A percentile compares a stretch with the other conserved stretches of the same genome.
These are phyloP conservation scores for Psilocybe cubensis DNA, from an alignment of 768 basidiomycete genomes.

Conservation along the genomic window DNA sequence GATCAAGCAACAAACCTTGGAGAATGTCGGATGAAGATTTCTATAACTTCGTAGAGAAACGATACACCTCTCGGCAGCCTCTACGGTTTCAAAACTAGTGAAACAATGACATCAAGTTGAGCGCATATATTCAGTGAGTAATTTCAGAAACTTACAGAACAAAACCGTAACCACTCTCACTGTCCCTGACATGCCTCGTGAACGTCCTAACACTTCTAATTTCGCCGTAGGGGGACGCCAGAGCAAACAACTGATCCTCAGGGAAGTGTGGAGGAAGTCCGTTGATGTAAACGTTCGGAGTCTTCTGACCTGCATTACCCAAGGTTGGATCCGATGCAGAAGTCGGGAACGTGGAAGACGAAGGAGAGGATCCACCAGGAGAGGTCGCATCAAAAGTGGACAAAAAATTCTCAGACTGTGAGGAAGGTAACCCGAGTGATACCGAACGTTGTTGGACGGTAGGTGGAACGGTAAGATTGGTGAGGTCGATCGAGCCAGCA, in stretches of 20 bases:
- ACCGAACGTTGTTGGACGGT: slow-evolving; percentile 8
- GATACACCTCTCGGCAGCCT: slow-evolving; percentile 77
- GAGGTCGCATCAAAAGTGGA: slow-evolving; percentile 12
- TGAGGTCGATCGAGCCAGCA: slow-evolving; percentile 15
- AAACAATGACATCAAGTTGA: slow-evolving; percentile 2
- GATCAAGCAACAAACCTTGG: slow-evolving; percentile 60
- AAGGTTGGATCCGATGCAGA: slow-evolving; percentile 17
- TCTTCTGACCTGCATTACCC: slow-evolving; percentile 35
- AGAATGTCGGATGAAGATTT: slow-evolving; percentile 86
- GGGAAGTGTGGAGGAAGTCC: slow-evolving; percentile 84
- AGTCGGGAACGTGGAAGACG: slow-evolving; percentile 14
- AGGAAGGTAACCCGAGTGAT: slow-evolving; percentile 13
- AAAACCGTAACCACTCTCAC: slow-evolving; percentile 75
- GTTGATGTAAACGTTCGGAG: slow-evolving; percentile 89
- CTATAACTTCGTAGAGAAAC: slow-evolving; percentile 67
- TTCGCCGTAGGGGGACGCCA: slow-evolving; percentile 72
- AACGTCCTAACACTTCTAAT: slow-evolving; percentile 84
- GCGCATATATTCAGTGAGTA: neutral
- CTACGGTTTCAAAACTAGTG: slow-evolving; percentile 65
- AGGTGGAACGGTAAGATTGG: slow-evolving; percentile 12
- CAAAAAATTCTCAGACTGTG: slow-evolving; percentile 13
- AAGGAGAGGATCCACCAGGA: slow-evolving; percentile 1
- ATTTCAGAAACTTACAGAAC: slow-evolving; percentile 59
- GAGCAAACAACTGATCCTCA: slow-evolving; percentile 76
- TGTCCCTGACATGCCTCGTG: slow-evolving; percentile 80